A percentile compares a stretch with the other conserved stretches of the same genome.
Conservation (phyloP, 495 filamentous ascomycete species). For the Xylaria intraflava region DNA sequence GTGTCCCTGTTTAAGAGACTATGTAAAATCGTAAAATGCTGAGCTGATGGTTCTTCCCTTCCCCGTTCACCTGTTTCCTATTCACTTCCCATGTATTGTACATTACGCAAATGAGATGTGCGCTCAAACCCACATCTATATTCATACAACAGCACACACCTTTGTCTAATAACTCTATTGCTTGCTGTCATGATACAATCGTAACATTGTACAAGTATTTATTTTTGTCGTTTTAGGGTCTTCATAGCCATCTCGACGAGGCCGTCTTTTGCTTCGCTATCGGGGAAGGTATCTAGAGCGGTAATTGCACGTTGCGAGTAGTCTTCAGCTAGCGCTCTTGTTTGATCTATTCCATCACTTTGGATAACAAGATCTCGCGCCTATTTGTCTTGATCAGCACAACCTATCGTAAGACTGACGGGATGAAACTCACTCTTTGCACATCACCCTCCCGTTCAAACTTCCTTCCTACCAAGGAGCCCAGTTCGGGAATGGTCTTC, state of each 20-base stretch:
- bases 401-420: background rate
- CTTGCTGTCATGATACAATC: background rate
- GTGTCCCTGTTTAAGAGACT: background rate
- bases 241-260: slow-evolving; percentile 90
- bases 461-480: slow-evolving; percentile 83
- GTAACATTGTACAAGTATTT: slow-evolving; percentile 17
- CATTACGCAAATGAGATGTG: slow-evolving; percentile 2
- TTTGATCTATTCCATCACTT: slow-evolving; percentile 86
- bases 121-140: slow-evolving; percentile 1
- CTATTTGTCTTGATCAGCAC: slow-evolving; percentile 36
- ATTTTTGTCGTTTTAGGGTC: slow-evolving; percentile 84
- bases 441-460: slow-evolving; percentile 81
- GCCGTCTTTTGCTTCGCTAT: slow-evolving; percentile 85
- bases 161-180: slow-evolving; percentile 9
- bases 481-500: slow-evolving; percentile 81
- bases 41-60: slow-evolving; percentile 5
- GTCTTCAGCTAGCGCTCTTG: slow-evolving; percentile 77
- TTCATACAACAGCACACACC: slow-evolving; percentile 10
- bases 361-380: slow-evolving; percentile 75
- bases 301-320: slow-evolving; percentile 83
- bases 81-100: background rate
- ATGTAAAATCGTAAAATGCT: slow-evolving; percentile 7
- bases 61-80: background rate
- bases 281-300: slow-evolving; percentile 75
- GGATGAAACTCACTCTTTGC: slow-evolving; percentile 52